These are phyloP conservation scores for Blastocystis sp. DNA, from an alignment of 352 stramenopile species.

Conservation along the genomic window DNA sequence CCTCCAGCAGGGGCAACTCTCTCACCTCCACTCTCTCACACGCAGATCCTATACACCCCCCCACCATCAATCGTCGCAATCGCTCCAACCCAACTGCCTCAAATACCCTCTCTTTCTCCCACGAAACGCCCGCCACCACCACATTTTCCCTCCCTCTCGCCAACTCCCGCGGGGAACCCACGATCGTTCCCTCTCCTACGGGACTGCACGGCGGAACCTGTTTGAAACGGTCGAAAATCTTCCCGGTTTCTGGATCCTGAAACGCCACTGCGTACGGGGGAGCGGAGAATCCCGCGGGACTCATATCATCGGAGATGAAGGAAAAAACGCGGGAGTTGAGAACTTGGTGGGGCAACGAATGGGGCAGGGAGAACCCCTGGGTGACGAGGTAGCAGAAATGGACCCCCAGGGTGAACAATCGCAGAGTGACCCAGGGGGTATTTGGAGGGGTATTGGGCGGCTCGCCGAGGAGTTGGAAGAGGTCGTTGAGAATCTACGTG, in stretches of 20 bases:
- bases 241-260: background rate
- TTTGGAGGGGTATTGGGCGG: too few relatives aligned
- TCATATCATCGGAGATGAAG: background rate
- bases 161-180: too few relatives aligned
- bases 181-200: too few relatives aligned
- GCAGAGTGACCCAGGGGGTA: background rate
- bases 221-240: too few relatives aligned
- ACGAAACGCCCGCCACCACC: too few relatives aligned
- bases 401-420: background rate
- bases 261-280: background rate
- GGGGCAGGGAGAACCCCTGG: background rate
- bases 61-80: background rate
- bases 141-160: too few relatives aligned
- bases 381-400: constrained; percentile 18
- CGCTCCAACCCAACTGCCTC: too few relatives aligned
- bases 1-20: background rate
- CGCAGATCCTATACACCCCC: background rate
- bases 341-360: background rate
- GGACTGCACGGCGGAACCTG: too few relatives aligned
- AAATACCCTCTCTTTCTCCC: too few relatives aligned
- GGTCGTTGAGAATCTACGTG: background rate
- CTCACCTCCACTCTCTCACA: background rate
- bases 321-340: background rate
- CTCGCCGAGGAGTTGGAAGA: background rate
- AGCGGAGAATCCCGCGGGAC: background rate